These are phyloP conservation scores for Fusarium sp. DNA, from an alignment of 2,329 filamentous ascomycete genomes.

Conservation along the genomic window DNA sequence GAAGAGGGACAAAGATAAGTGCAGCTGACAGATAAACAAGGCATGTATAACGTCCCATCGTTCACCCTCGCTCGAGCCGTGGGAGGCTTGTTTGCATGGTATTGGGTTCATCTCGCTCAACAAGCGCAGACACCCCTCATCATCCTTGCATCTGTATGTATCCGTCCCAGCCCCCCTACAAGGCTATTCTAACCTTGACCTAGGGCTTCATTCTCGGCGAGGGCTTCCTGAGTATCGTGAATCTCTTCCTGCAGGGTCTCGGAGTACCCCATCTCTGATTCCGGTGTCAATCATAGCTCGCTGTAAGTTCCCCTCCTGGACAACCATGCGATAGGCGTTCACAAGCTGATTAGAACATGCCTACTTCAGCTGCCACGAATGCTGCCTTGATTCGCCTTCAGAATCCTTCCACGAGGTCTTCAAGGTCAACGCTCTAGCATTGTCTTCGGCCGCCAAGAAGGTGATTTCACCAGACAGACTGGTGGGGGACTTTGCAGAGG, in stretches of 20 bases:
- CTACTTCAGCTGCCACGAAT: slow-evolving; percentile 65
- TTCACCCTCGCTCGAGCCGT: slow-evolving; percentile 91
- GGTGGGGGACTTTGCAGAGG: slow-evolving; percentile 61
- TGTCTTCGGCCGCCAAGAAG: slow-evolving; percentile 76
- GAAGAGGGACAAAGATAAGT: not conserved
- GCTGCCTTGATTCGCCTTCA: slow-evolving; percentile 55
- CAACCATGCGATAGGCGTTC: not conserved
- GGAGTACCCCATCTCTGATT: slow-evolving; percentile 77
- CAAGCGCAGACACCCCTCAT: slow-evolving; percentile 81
- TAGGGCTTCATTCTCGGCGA: slow-evolving; percentile 92
- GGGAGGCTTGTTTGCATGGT: slow-evolving; percentile 81
- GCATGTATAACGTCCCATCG: slow-evolving; percentile 97
- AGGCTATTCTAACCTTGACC: slow-evolving; percentile 18
- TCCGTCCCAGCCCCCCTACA: not conserved
- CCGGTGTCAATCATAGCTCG: not conserved
- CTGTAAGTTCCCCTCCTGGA: not conserved
- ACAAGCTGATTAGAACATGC: not conserved
- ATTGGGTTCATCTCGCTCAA: slow-evolving; percentile 72
- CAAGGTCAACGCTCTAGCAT: slow-evolving; percentile 76
- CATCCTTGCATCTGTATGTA: slow-evolving; percentile 79
- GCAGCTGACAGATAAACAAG: slow-evolving; percentile 53
- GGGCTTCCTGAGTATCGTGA: slow-evolving; percentile 91
- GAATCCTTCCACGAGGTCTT: slow-evolving; percentile 70
- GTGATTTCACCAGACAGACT: slow-evolving; percentile 75
- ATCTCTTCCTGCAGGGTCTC: slow-evolving; percentile 83